Evolutionary conservation across 2,329 filamentous ascomycete species (phyloP).

Genomic region (Alternaria triticina): DNA sequence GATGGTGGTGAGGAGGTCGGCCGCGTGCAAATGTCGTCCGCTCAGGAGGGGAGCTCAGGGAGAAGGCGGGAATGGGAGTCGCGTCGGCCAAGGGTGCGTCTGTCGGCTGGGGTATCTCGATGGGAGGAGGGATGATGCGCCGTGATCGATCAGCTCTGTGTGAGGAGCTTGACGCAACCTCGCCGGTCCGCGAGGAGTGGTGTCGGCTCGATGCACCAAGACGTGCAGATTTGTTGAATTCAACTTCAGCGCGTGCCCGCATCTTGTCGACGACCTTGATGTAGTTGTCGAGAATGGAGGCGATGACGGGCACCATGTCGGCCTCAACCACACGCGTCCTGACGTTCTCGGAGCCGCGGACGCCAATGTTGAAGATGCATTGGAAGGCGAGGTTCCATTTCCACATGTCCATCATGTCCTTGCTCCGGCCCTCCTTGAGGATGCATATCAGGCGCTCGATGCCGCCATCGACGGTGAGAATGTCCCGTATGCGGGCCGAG

Average conservation of each 20-base stretch:
- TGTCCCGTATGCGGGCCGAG: slow-evolving; percentile 95
- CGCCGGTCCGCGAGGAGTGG: slow-evolving; percentile 50
- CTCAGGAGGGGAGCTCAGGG: slow-evolving; percentile 74
- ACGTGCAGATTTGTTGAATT: slow-evolving; percentile 68
- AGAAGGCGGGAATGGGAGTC: slow-evolving; percentile 67
- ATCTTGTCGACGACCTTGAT: slow-evolving; percentile 94
- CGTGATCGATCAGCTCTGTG: slow-evolving; percentile 59
- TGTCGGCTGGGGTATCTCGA: slow-evolving; percentile 69
- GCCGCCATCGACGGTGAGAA: slow-evolving; percentile 96
- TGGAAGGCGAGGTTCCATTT: slow-evolving; percentile 99
- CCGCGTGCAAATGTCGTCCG: slow-evolving; percentile 68
- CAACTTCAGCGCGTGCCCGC: slow-evolving; percentile 82
- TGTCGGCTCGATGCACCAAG: slow-evolving; percentile 48
- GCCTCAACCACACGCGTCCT: slow-evolving; percentile 95
- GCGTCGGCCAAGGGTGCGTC: slow-evolving; percentile 64
- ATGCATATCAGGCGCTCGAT: slow-evolving; percentile 97
- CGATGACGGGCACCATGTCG: slow-evolving; percentile 98
- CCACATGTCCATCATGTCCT: slow-evolving; percentile 99
- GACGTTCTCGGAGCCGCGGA: slow-evolving; percentile 91
- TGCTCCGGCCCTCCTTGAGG: slow-evolving; percentile 94
- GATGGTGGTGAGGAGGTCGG: slow-evolving; percentile 59
- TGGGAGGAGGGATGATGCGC: slow-evolving; percentile 82
- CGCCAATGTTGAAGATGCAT: slow-evolving; percentile 98
- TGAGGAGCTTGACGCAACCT: slow-evolving; percentile 43
- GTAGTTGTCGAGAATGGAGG: slow-evolving; percentile 97